Base-by-base conservation (phyloP, 192 early-diverging fungal species). In the Coemansia sp. region DNA sequence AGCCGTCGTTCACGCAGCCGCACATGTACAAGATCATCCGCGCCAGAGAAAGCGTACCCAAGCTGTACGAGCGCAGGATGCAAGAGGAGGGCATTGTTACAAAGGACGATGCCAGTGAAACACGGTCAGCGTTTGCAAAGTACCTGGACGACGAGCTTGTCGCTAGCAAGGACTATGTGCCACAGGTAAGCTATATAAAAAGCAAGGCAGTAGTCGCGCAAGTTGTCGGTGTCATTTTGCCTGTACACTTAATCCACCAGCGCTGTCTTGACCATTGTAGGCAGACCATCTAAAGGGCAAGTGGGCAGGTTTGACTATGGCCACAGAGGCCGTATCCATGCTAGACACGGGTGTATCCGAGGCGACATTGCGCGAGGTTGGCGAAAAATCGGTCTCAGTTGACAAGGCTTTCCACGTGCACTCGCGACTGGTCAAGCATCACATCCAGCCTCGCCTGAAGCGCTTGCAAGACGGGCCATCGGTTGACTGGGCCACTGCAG, bases 1-100 rank as follows among this genome's bases (percentile, higher is more conserved):
- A 98, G 84, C 97, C 97, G 22, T 94, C 91, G 49, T 97, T 94
- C 74, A 98, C 97, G 0, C 97, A 98, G 73, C 97, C 97, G 6
- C 73, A 88, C 42, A 98, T 98, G 97, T 98, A 98, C 86, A 89
- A 92, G 64, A 94, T 91, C 53, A 98, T 98, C 67, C 87, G 97
- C 35, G 72, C 86, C 0, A 89, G 94, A 45, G 87, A 87, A 51
- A 93, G 91, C 47, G 93, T 98, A 12, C 94, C 96, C 17, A 86
- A 85, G 45, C 68, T 91, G 37, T 98, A 96, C 67, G 94, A 98
- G 81, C 87, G 91, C 56, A 86, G 91, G 62, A 65, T 96, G 38
- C 40, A 89, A 64, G 69, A 75, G 17, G 66, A 62, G 6, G 49
- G 58, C 3, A 36, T 84, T 27, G 63, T 80, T 6, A 43, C 73